Conservation (phyloP, 2,329 filamentous ascomycete genomes). For the Cordyceps tenuipes region DNA sequence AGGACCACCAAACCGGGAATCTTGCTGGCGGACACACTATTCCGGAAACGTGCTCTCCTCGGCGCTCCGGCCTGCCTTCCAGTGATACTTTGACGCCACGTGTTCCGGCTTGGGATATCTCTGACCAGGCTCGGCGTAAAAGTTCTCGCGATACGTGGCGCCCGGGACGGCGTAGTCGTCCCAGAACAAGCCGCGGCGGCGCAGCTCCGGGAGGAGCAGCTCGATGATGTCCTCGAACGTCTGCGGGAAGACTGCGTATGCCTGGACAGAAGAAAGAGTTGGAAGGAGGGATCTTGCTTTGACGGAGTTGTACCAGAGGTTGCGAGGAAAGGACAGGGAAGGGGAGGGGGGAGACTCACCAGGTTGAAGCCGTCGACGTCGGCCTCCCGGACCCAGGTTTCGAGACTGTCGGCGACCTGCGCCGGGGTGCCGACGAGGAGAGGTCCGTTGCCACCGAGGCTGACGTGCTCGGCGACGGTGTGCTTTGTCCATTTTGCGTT, state of each 20-base stretch:
- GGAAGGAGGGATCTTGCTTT: no score
- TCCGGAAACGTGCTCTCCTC: neutral
- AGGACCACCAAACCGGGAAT: no score
- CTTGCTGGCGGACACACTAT: neutral
- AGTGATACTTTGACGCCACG: slow-evolving; percentile 31
- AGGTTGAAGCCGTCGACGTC: slow-evolving; percentile 50
- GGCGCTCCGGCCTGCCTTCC: slow-evolving; percentile 21
- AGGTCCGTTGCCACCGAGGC: slow-evolving; percentile 23
- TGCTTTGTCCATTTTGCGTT: slow-evolving; percentile 28
- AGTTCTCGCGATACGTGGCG: slow-evolving; percentile 26
- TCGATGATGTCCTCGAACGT: slow-evolving; percentile 61
- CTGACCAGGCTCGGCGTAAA: neutral
- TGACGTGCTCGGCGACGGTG: slow-evolving; percentile 24
- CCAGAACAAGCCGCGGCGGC: slow-evolving; percentile 48
- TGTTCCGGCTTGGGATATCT: slow-evolving; percentile 27
- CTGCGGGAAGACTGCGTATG: slow-evolving; percentile 36
- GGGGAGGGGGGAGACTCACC: neutral
- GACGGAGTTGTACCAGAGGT: no score
- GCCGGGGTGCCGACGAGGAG: slow-evolving; percentile 23
- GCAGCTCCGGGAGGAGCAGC: slow-evolving; percentile 54
- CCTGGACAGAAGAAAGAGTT: no score
- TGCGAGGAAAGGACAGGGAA: neutral
- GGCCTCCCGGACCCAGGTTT: slow-evolving; percentile 37
- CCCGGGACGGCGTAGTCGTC: slow-evolving; percentile 35
- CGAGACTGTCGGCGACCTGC: slow-evolving; percentile 25